These are phyloP conservation scores for Penicillium pancosmium DNA, from an alignment of 495 filamentous ascomycete species.

Conservation along the genomic window DNA sequence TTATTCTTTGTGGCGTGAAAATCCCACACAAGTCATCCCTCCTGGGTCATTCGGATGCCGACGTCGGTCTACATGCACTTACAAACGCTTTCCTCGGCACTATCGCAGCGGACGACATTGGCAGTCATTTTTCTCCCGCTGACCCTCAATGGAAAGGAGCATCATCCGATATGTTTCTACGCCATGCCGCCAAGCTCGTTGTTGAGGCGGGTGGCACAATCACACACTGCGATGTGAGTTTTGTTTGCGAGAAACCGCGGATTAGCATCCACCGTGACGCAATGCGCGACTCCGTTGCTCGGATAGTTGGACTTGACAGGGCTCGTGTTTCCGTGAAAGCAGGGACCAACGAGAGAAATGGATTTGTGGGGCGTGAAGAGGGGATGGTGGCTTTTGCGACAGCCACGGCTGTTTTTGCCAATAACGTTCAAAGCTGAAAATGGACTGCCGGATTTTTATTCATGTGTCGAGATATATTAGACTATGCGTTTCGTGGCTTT, in stretches of 20 bases:
- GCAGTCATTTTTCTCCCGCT: slow-evolving; percentile 10
- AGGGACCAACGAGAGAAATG: slow-evolving; percentile 16
- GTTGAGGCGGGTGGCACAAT: slow-evolving; percentile 7
- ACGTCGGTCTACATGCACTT: slow-evolving; percentile 15
- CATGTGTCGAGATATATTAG: too few relatives aligned
- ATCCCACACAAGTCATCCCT: slow-evolving; percentile 11
- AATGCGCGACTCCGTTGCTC: slow-evolving; percentile 9
- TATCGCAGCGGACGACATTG: slow-evolving; percentile 12
- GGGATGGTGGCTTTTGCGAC: slow-evolving; percentile 16
- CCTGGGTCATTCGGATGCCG: slow-evolving; percentile 16
- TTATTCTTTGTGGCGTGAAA: slow-evolving; percentile 15
- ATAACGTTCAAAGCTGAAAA: not conserved
- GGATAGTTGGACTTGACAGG: slow-evolving; percentile 8
- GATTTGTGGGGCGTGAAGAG: slow-evolving; percentile 19
- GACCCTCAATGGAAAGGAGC: slow-evolving; percentile 13
- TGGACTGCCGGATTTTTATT: not conserved
- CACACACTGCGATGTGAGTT: slow-evolving; percentile 15
- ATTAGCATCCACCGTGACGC: slow-evolving; percentile 13
- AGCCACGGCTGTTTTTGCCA: slow-evolving; percentile 10
- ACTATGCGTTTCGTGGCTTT: too few relatives aligned
- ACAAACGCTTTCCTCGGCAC: slow-evolving; percentile 16
- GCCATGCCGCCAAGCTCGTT: slow-evolving; percentile 12
- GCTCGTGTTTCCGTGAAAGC: slow-evolving; percentile 14
- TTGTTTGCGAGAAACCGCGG: slow-evolving; percentile 8
- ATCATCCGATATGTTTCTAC: slow-evolving; percentile 15